Percentiles rank a stretch among this genome's conserved stretches.
phyloP scores from a whole-genome alignment of 2,329 filamentous ascomycete species.

The Cordyceps sp. region DNA sequence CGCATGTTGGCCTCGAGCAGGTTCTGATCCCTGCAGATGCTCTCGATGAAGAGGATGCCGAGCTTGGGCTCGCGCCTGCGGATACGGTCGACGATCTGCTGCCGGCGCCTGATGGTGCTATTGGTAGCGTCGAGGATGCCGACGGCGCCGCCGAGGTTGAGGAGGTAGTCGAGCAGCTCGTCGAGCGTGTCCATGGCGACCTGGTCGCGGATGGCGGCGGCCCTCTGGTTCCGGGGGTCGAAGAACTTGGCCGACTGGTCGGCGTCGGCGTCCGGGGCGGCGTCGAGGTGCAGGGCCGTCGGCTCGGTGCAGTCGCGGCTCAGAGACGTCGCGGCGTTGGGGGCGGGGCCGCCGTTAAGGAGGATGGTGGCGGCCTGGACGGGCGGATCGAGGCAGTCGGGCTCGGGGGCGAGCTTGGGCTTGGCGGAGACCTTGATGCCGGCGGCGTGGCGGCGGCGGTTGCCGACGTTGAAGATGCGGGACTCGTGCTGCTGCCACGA shows the following conservation, averaged over 20 bases:
- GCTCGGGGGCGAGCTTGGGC: constrained; percentile 16
- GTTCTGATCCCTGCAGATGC: constrained; percentile 70
- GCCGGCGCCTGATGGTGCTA: constrained; percentile 74
- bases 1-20: constrained; percentile 94
- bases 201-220: constrained; percentile 72
- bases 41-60: constrained; percentile 90
- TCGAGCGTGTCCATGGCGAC: constrained; percentile 85
- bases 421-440: constrained; percentile 28
- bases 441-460: constrained; percentile 67
- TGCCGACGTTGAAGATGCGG: constrained; percentile 92
- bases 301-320: constrained; percentile 18
- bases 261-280: constrained; percentile 24
- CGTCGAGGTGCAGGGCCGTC: constrained; percentile 19
- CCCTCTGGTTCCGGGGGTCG: constrained; percentile 72
- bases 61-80: constrained; percentile 70
- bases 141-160: constrained; percentile 68
- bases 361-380: constrained; percentile 39
- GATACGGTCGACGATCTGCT: constrained; percentile 70
- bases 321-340: constrained; percentile 9
- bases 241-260: constrained; percentile 93
- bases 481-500: constrained; percentile 97
- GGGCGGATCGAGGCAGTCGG: constrained; percentile 23
- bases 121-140: constrained; percentile 97
- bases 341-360: constrained; percentile 32
- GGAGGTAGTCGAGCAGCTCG: constrained; percentile 78